Base-by-base conservation (phyloP, 2,329 filamentous ascomycete species). In the Coleophoma crateriformis region DNA sequence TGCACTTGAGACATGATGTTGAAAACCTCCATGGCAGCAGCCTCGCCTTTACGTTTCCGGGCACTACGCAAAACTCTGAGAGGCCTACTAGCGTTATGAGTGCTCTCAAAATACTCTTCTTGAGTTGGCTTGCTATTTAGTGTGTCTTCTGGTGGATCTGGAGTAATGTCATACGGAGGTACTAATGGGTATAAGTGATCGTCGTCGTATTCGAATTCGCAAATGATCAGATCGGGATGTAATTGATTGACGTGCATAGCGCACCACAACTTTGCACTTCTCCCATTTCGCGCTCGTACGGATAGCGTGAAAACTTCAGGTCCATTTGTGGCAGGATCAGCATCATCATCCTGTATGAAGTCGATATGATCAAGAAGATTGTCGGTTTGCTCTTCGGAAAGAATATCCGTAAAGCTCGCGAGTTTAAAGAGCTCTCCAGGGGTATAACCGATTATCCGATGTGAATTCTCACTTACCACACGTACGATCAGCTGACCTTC, bases 1-100 rank as follows among this genome's bases (percentile, higher is more conserved):
- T 95, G 90, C 1, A 96, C 86, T 64, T 96, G 90, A 1, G 87
- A 89, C 80, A 95, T 88, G 55, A 95, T 90, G 66, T 90, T 90
- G 67, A 95, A 95, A 1, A 94, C 87, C 59, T 95, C 87, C 84
- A 94, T 94, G 0, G 87, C 87, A 5, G 86, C 86, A 42, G 88
- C 87, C 61, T 94, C 88, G 6, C 87, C 88, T 57, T 82, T 81
- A 45, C 85, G 76, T 61, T 88, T 88, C 10, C 88, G 79, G 0
- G 88, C 87, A 61, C 84, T 89, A 34, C 87, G 75, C 20, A 94
- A 65, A 2, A 94, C 81, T 35, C 89, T 77, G n/a, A 95, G 70
- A 4, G 89, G 90, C 56, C 84, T 87, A 67, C 87, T 94, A 45
- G 78, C 71, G 27, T 85, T 83, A 49, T 87, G 77, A 0, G 89